Conservation (phyloP, 1,139 yeast genomes). For the Debaryomycetaceae sp. region DNA sequence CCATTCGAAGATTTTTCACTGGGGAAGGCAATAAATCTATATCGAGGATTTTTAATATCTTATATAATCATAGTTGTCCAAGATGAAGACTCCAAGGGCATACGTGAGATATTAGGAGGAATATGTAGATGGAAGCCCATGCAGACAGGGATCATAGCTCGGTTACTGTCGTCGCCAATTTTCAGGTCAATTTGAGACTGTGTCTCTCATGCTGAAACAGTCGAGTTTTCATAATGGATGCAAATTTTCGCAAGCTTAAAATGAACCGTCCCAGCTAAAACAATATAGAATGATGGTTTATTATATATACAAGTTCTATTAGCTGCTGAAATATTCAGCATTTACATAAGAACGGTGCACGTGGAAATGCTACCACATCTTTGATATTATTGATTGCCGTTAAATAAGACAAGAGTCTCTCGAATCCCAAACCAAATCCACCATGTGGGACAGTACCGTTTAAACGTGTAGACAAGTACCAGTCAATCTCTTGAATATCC, state of each 20-base stretch:
- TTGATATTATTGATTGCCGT: conserved; percentile 73
- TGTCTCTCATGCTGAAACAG: no score
- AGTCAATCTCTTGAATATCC: conserved; percentile 60
- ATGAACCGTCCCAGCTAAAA: no score
- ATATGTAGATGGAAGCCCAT: no score
- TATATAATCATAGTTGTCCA: not conserved
- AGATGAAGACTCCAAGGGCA: no score
- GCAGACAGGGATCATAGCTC: no score
- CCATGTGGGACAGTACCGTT: conserved; percentile 93
- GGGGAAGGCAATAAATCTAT: not conserved
- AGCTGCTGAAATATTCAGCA: no score
- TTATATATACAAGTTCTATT: no score
- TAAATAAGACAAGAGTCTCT: conserved; percentile 72
- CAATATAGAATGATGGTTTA: no score
- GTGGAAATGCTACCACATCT: conserved; percentile 84
- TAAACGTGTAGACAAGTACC: conserved; percentile 75
- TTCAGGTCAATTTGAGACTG: no score
- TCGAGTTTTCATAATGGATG: not conserved
- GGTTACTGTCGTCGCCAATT: no score
- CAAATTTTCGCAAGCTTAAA: not conserved
- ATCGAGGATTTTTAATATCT: not conserved
- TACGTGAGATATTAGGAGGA: no score
- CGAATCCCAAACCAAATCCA: conserved; percentile 96
- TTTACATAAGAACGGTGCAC: conserved; percentile 35
- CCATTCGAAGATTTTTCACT: conserved; percentile 1